Conservation (phyloP, 148 eudicot genomes). For the Polygonum maritimum region DNA sequence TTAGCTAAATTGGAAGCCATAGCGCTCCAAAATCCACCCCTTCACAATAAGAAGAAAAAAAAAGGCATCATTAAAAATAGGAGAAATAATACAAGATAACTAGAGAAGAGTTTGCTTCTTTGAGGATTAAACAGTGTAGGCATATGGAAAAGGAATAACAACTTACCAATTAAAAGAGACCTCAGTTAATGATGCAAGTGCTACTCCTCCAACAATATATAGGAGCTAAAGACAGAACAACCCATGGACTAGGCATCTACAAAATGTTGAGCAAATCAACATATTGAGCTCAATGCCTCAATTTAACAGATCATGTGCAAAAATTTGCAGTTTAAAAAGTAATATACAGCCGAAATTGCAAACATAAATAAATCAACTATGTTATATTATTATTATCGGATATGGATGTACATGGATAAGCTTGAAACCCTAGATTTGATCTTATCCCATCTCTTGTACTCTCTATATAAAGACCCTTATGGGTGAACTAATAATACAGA, state of each 20-base stretch:
- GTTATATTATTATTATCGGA: no score
- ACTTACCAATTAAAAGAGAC: constrained; percentile 91
- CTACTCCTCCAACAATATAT: constrained; percentile 97
- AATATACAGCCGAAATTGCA: neutral
- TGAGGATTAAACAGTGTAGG: neutral
- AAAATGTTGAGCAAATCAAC: neutral
- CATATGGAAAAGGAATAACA: neutral
- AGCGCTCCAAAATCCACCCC: constrained; percentile 99
- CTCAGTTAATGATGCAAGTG: constrained; percentile 82
- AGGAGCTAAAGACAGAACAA: constrained; percentile 67
- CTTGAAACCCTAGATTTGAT: no score
- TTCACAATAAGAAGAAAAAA: constrained; percentile 11
- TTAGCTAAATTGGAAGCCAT: constrained; percentile 87
- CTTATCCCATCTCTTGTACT: no score
- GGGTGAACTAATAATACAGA: no score
- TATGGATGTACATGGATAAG: no score
- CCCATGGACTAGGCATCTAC: constrained; percentile 78
- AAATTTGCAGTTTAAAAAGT: neutral
- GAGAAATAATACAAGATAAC: neutral
- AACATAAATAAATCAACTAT: neutral
- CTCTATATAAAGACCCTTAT: no score
- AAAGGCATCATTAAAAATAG: neutral
- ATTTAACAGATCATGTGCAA: neutral
- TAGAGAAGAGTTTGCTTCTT: neutral
- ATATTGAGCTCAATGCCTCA: neutral